Percentiles rank a stretch among this genome's conserved stretches.
Evolutionary conservation across 495 filamentous ascomycete genomes (phyloP).

Genomic region (Penicillium robsamsonii): DNA sequence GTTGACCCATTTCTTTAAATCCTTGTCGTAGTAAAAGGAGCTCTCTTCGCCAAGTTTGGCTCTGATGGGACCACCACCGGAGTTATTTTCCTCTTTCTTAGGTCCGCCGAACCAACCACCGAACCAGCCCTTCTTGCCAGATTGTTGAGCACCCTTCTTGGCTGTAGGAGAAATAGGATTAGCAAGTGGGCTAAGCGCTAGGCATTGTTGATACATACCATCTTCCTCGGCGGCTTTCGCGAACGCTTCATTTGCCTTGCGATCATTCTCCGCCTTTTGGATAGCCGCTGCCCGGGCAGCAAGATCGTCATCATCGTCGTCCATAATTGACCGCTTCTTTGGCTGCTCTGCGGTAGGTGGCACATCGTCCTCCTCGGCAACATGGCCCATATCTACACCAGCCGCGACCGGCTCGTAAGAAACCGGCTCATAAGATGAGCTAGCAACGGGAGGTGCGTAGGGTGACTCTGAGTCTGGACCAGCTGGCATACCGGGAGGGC

Average conservation of each 20-base stretch:
- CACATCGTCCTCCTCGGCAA: conserved; percentile 35
- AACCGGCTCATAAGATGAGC: conserved; percentile 1
- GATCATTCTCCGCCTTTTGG: conserved; percentile 52
- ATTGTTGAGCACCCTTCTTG: conserved; percentile 35
- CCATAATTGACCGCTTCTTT: conserved; percentile 79
- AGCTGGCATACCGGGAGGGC: conserved; percentile 27
- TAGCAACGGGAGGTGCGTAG: conserved; percentile 6
- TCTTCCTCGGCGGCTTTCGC: conserved; percentile 82
- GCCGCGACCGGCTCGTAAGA: conserved; percentile 41
- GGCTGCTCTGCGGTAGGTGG: conserved; percentile 51
- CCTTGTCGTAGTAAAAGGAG: conserved; percentile 89
- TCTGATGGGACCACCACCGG: conserved; percentile 64
- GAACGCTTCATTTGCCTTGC: conserved; percentile 72
- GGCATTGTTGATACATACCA: conserved; percentile 44
- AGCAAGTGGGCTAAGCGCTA: conserved; percentile 16
- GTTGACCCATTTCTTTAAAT: conserved; percentile 96
- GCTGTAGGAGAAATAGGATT: conserved; percentile 33
- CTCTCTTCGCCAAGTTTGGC: conserved; percentile 95
- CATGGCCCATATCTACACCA: conserved; percentile 23
- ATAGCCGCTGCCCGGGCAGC: conserved; percentile 50
- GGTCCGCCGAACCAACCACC: conserved; percentile 74
- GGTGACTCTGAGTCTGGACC: conserved; percentile 14
- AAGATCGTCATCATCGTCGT: conserved; percentile 63
- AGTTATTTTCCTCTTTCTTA: conserved; percentile 67
- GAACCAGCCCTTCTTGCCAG: conserved; percentile 78